Evolutionary conservation across 345 rosid genomes (phyloP).

Genomic region (Pistacia vera): DNA sequence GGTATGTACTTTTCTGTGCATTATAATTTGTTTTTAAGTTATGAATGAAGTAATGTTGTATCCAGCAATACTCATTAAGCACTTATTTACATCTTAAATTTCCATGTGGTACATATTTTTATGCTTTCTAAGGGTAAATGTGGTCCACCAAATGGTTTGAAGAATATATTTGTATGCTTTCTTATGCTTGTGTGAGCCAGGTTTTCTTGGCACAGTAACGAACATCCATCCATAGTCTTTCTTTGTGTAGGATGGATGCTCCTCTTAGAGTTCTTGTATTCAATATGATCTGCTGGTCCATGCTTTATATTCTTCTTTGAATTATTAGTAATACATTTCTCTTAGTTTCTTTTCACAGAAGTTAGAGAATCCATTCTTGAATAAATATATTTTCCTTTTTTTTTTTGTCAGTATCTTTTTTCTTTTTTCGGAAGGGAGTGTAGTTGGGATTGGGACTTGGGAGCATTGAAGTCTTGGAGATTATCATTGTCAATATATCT

Average conservation of each 20-base stretch:
- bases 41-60: not conserved
- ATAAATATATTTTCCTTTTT: not conserved
- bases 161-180: too few relatives aligned
- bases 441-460: not conserved
- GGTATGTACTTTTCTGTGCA: conserved; percentile 49
- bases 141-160: not conserved
- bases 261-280: too few relatives aligned
- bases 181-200: too few relatives aligned
- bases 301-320: too few relatives aligned
- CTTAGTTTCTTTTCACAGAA: too few relatives aligned
- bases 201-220: too few relatives aligned
- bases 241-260: too few relatives aligned
- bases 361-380: too few relatives aligned
- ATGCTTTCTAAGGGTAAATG: not conserved
- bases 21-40: not conserved
- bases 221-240: too few relatives aligned
- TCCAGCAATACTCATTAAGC: not conserved
- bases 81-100: not conserved
- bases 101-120: conserved; percentile 1
- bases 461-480: not conserved
- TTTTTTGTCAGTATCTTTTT: too few relatives aligned
- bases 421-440: not conserved
- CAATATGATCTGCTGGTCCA: too few relatives aligned
- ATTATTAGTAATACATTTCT: too few relatives aligned
- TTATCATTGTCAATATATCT: not conserved